Evolutionary conservation across 2,329 filamentous ascomycete genomes (phyloP).

Genomic region (Monosporascus sp.): DNA sequence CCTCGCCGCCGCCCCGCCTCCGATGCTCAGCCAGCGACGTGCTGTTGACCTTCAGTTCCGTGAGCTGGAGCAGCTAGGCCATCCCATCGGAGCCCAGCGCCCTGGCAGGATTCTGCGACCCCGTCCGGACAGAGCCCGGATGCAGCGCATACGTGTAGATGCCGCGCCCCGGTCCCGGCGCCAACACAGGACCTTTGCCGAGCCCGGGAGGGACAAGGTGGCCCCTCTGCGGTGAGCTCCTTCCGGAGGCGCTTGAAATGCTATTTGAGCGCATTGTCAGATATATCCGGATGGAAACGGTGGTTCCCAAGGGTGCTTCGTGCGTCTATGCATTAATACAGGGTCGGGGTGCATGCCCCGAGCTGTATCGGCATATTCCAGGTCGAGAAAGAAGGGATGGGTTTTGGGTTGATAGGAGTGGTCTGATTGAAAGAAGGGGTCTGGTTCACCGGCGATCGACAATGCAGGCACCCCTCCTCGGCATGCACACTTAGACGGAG

Average conservation of each 20-base stretch:
- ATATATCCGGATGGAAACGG: slow-evolving; percentile 36
- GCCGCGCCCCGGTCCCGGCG: slow-evolving; percentile 15
- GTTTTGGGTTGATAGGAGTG: no score
- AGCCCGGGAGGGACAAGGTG: slow-evolving; percentile 33
- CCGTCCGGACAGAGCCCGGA: slow-evolving; percentile 29
- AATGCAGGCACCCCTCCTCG: slow-evolving; percentile 9
- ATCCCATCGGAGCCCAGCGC: slow-evolving; percentile 5
- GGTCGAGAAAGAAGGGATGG: no score
- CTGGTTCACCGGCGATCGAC: no score
- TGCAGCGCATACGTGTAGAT: slow-evolving; percentile 33
- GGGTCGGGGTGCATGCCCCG: no score
- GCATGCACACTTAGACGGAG: slow-evolving; percentile 34
- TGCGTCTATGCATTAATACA: slow-evolving; percentile 14
- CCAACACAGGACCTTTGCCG: no score
- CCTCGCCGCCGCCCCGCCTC: slow-evolving; percentile 13
- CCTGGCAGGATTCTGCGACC: slow-evolving; percentile 14
- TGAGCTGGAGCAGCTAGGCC: slow-evolving; percentile 15
- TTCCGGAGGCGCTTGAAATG: slow-evolving; percentile 30
- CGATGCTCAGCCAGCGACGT: slow-evolving; percentile 16
- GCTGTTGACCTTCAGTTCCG: slow-evolving; percentile 18
- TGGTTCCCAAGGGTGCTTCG: slow-evolving; percentile 36
- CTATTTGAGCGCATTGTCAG: slow-evolving; percentile 33
- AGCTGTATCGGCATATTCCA: no score
- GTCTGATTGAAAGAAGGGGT: no score
- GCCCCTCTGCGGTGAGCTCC: slow-evolving; percentile 33